Percentiles rank a stretch among this genome's conserved stretches.
Evolutionary conservation across 768 basidiomycete species (phyloP).

Genomic region (Cystofilobasidium ferigula): DNA sequence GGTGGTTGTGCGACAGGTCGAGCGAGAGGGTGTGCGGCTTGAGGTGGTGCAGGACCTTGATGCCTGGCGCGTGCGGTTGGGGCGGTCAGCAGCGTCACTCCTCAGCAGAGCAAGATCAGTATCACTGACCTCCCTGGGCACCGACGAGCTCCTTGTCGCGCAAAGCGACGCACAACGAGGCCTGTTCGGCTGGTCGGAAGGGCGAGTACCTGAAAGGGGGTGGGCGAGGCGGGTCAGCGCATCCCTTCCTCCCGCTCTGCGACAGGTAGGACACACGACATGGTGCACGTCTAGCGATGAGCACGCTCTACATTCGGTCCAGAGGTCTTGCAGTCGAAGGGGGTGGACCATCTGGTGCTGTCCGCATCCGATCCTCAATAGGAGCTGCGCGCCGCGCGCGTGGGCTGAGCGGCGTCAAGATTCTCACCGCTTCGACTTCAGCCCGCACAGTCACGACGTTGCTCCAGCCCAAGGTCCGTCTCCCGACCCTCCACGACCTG

Average conservation of each 20-base stretch:
- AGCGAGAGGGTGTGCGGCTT: conserved; percentile 8
- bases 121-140: conserved; percentile 8
- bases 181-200: background rate
- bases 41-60: conserved; percentile 13
- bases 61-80: background rate
- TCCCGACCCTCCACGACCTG: too few relatives aligned
- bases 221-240: too few relatives aligned
- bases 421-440: too few relatives aligned
- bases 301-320: too few relatives aligned
- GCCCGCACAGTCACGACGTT: too few relatives aligned
- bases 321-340: too few relatives aligned
- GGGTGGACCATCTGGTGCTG: too few relatives aligned
- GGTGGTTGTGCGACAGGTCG: conserved; percentile 18
- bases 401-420: too few relatives aligned
- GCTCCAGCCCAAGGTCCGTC: too few relatives aligned
- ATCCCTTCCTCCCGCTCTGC: too few relatives aligned
- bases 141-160: conserved; percentile 19
- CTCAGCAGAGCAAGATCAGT: background rate
- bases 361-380: too few relatives aligned
- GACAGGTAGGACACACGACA: background rate
- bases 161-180: background rate
- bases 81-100: background rate
- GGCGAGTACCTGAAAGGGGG: background rate
- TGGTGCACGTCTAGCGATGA: background rate
- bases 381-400: too few relatives aligned